Evolutionary conservation across 2,329 filamentous ascomycete species (phyloP).

Genomic region (Sphaerulina musiva): DNA sequence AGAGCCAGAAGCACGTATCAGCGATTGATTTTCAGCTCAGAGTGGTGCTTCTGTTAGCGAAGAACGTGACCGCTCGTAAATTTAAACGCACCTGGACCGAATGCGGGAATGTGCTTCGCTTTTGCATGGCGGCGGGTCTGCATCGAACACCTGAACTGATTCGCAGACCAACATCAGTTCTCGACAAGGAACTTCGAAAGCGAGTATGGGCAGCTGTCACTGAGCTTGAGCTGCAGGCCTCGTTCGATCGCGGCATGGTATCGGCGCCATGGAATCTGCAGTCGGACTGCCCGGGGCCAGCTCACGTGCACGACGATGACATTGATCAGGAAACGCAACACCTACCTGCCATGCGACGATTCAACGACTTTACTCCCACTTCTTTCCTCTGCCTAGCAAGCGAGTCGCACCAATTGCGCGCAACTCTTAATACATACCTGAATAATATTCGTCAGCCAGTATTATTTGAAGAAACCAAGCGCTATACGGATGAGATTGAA

Average conservation of each 20-base stretch:
- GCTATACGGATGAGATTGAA: slow-evolving; percentile 32
- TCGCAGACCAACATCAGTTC: slow-evolving; percentile 35
- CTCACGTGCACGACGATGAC: slow-evolving; percentile 48
- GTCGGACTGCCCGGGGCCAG: slow-evolving; percentile 46
- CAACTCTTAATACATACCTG: slow-evolving; percentile 26
- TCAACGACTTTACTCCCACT: slow-evolving; percentile 25
- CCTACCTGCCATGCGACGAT: slow-evolving; percentile 18
- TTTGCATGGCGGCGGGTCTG: slow-evolving; percentile 49
- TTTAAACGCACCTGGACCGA: slow-evolving; percentile 50
- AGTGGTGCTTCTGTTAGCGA: slow-evolving; percentile 47
- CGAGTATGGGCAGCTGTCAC: slow-evolving; percentile 53
- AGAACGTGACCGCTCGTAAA: slow-evolving; percentile 47
- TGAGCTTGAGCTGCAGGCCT: slow-evolving; percentile 52
- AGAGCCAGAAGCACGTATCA: slow-evolving; percentile 49
- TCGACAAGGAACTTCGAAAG: slow-evolving; percentile 49
- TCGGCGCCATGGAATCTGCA: slow-evolving; percentile 38
- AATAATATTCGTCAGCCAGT: slow-evolving; percentile 30
- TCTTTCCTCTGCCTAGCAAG: slow-evolving; percentile 25
- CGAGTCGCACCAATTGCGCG: slow-evolving; percentile 25
- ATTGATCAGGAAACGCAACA: slow-evolving; percentile 31
- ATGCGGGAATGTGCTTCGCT: slow-evolving; percentile 46
- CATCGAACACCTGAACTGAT: slow-evolving; percentile 44
- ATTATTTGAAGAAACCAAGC: slow-evolving; percentile 29
- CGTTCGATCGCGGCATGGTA: slow-evolving; percentile 51
- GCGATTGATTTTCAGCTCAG: slow-evolving; percentile 47